These are phyloP conservation scores for Huntiella bhutanensis DNA, from an alignment of 2,329 filamentous ascomycete genomes.

Conservation along the genomic window DNA sequence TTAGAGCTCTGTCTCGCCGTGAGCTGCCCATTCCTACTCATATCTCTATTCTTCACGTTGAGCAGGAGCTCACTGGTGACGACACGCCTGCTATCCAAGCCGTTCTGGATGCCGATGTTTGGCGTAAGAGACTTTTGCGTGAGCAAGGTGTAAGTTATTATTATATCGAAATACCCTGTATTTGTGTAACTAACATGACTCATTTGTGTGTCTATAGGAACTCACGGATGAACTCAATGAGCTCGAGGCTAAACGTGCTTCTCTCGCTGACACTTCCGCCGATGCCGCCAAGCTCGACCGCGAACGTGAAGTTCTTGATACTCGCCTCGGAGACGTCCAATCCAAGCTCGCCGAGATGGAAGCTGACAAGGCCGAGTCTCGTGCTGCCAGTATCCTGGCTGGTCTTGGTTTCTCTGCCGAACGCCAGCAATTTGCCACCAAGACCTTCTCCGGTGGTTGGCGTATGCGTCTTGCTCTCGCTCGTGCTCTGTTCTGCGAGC, in stretches of 20 bases:
- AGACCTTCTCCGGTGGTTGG: slow-evolving; percentile 99
- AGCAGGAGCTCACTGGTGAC: slow-evolving; percentile 92
- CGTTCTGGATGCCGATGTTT: slow-evolving; percentile 91
- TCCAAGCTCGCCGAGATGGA: slow-evolving; percentile 93
- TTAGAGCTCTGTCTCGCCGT: slow-evolving; percentile 78
- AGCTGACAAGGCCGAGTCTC: slow-evolving; percentile 90
- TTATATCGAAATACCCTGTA: neutral
- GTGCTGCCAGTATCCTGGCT: slow-evolving; percentile 87
- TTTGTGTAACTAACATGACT: neutral
- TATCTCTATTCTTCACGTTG: slow-evolving; percentile 96
- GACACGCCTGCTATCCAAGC: slow-evolving; percentile 90
- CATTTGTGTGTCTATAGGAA: slow-evolving; percentile 29
- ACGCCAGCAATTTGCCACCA: slow-evolving; percentile 79
- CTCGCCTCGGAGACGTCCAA: slow-evolving; percentile 80
- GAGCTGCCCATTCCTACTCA: slow-evolving; percentile 90
- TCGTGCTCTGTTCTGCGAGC: slow-evolving; percentile 91
- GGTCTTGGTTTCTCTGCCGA: slow-evolving; percentile 93
- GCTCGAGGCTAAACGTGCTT: slow-evolving; percentile 58
- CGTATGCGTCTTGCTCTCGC: slow-evolving; percentile 93
- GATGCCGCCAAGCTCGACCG: slow-evolving; percentile 73
- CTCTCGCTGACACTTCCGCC: slow-evolving; percentile 75
- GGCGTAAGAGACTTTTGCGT: slow-evolving; percentile 82
- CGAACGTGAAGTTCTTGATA: slow-evolving; percentile 77
- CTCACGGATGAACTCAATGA: slow-evolving; percentile 56
- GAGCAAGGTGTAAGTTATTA: slow-evolving; percentile 55